A percentile compares a stretch with the other conserved stretches of the same genome.
Conservation (phyloP, 202 grass and related monocot genomes). For the Miscanthus sacchariflorus region DNA sequence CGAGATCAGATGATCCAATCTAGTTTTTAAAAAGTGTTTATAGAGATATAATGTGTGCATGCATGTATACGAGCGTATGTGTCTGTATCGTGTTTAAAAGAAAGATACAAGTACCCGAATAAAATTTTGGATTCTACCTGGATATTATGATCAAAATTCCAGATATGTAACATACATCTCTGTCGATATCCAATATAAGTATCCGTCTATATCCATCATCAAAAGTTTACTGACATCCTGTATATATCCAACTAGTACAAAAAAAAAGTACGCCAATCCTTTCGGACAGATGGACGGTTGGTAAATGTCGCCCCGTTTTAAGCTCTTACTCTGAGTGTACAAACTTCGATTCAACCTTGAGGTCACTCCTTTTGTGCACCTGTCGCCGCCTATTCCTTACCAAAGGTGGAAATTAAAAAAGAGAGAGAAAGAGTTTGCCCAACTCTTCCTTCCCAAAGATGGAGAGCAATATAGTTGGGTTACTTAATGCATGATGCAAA, state of each 20-base stretch:
- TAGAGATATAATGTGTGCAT: too few species aligned
- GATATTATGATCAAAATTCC: too few species aligned
- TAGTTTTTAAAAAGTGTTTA: too few species aligned
- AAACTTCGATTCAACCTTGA: not conserved
- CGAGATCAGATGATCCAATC: too few species aligned
- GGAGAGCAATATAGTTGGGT: not conserved
- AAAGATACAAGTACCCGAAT: too few species aligned
- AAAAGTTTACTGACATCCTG: not conserved
- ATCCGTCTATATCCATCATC: not conserved
- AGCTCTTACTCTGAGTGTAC: not conserved
- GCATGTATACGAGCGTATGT: too few species aligned
- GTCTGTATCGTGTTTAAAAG: too few species aligned
- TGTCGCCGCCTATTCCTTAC: not conserved
- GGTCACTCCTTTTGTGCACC: not conserved
- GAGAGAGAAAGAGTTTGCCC: constrained; percentile 26
- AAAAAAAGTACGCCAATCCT: not conserved
- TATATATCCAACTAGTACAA: too few species aligned
- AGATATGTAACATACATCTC: not conserved
- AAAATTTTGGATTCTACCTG: too few species aligned
- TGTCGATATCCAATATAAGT: not conserved
- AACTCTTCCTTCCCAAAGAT: constrained; percentile 38
- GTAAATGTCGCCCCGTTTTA: not conserved
- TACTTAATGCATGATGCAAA: not conserved
- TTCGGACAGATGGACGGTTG: not conserved
- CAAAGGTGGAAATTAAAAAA: constrained; percentile 16